These are phyloP conservation scores for Talaromyces nanjingensis DNA, from an alignment of 495 filamentous ascomycete species.

Conservation along the genomic window DNA sequence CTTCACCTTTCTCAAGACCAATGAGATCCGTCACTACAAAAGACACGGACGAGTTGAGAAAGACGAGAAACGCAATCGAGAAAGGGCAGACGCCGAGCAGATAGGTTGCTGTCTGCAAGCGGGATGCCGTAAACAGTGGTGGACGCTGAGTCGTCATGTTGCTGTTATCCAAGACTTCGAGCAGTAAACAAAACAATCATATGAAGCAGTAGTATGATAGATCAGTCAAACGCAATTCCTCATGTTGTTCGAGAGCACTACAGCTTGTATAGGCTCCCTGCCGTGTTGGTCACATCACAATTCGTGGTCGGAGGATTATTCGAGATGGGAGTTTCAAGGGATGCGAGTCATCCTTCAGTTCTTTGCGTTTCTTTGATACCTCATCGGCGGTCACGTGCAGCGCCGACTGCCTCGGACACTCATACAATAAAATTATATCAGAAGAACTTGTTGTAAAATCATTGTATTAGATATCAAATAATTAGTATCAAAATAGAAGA, in stretches of 20 bases:
- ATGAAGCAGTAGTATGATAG: neutral
- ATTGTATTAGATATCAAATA: too few species aligned
- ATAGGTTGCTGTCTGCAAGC: constrained; percentile 74
- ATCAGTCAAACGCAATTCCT: neutral
- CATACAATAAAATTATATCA: neutral
- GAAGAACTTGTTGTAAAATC: neutral
- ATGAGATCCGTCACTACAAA: constrained; percentile 93
- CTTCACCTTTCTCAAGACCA: constrained; percentile 65
- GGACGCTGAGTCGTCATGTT: constrained; percentile 27
- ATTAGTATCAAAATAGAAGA: neutral
- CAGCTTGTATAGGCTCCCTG: neutral
- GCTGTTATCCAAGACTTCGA: neutral
- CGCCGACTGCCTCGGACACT: neutral
- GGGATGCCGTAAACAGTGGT: constrained; percentile 54
- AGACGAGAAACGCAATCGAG: constrained; percentile 94
- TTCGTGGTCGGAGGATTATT: neutral
- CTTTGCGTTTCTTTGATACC: neutral
- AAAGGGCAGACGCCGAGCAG: constrained; percentile 86
- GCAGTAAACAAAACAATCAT: neutral
- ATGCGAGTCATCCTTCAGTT: neutral
- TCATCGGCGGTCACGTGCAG: constrained; percentile 2
- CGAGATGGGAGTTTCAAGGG: neutral
- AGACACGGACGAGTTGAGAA: constrained; percentile 87
- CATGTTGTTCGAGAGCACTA: neutral
- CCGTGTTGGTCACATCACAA: neutral